Percentiles rank a stretch among this genome's conserved stretches.
These are phyloP conservation scores for Dactylellina sp. DNA, from an alignment of 2,329 filamentous ascomycete species.

Conservation along the genomic window DNA sequence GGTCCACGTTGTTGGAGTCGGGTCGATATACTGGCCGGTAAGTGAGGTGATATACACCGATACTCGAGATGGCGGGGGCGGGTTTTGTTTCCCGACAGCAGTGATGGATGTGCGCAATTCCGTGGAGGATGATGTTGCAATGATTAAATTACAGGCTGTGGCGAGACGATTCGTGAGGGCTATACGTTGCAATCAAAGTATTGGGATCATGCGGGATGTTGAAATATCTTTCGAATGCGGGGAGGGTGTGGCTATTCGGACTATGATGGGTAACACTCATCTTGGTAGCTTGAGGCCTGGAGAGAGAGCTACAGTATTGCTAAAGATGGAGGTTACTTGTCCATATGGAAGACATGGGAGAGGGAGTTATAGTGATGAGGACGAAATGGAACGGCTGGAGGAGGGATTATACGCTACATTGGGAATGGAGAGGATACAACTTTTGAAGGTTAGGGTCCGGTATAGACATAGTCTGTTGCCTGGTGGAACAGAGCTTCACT, in stretches of 20 bases:
- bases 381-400: conserved; percentile 26
- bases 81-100: conserved; percentile 36
- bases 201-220: conserved; percentile 44
- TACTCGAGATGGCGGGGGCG: conserved; percentile 27
- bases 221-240: conserved; percentile 4
- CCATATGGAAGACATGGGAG: neutral
- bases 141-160: conserved; percentile 14
- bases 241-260: conserved; percentile 4
- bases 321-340: conserved; percentile 28
- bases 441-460: conserved; percentile 17
- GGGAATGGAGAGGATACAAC: conserved; percentile 30
- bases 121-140: conserved; percentile 3
- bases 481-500: conserved; percentile 4
- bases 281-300: conserved; percentile 30
- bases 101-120: conserved; percentile 33
- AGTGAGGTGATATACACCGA: conserved; percentile 41
- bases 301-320: conserved; percentile 36
- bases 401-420: conserved; percentile 38
- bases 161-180: conserved; percentile 29
- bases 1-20: conserved; percentile 47
- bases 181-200: conserved; percentile 14
- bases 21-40: conserved; percentile 35
- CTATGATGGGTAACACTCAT: conserved; percentile 22
- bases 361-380: neutral
- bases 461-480: conserved; percentile 45